Evolutionary conservation across 2,329 filamentous ascomycete genomes (phyloP), one percentile per base, ranked within the genome.

Genomic region (Aspergillus texensis): DNA sequence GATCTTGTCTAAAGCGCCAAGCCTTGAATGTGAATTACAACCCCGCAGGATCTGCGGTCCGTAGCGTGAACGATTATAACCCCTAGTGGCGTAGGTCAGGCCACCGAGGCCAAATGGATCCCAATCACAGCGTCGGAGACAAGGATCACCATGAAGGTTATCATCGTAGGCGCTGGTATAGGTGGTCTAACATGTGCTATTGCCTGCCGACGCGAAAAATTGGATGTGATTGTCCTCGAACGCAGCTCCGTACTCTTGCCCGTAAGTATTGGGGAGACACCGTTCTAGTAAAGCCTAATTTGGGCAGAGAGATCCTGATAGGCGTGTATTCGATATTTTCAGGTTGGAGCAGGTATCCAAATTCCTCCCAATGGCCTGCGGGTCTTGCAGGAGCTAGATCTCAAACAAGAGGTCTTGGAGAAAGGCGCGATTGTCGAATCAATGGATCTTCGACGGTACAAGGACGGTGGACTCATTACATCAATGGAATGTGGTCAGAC

Each of bases 341-440:
- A 72, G 43, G 62, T 71, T 26, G 72, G 72, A 0, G 71, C 72
- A 2, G 72, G 72, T 6, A 74, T 74, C 45, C 72, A 74, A 50
- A 70, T 73, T 48, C 72, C 72, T 10, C 71, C 72, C 1, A 74
- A 74, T 63, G 72, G 67, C 5, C 60, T 63, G 45, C 62, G 69
- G 11, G 55, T 72, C 2, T 61, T 72, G 45, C 28, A 58, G 9
- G 50, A 67, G 4, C 59, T 73, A 1, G 68, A 65, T 11, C 46
- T 73, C 2, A 21, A 71, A 1, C 12, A 61, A 8, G 11, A 64
- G 11, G 30, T 72, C 8, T 50, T 67, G 4, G 53, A 69, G 21
- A 52, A 61, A 24, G 65, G 59, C 2, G 36, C 39, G 10, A 26
- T 45, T 0, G 61, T 70, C 2, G 53, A 68, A 36, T 61, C 63